phyloP scores from a whole-genome alignment of 139 green algal genomes.

The Nannochloris sp. region DNA sequence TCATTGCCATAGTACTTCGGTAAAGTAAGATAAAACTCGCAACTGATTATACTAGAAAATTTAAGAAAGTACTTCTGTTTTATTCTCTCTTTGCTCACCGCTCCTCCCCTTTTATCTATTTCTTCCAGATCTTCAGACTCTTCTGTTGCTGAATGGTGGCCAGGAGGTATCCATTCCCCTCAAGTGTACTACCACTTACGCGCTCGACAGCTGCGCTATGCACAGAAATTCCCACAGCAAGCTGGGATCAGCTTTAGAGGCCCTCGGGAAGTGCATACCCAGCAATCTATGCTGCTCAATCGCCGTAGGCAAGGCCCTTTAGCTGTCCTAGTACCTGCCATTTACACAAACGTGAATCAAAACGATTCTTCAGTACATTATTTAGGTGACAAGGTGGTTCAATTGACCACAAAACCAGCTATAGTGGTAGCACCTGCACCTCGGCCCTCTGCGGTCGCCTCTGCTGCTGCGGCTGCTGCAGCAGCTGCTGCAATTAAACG shows the following conservation, averaged over 20 bases:
- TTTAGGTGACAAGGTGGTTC: not conserved
- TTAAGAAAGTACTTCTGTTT: too few relatives aligned
- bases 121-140: not conserved
- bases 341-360: not conserved
- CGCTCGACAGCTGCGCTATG: not conserved
- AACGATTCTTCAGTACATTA: not conserved
- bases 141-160: constrained; percentile 5
- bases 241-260: not conserved
- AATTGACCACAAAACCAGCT: not conserved
- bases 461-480: too few relatives aligned
- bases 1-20: not conserved
- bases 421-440: too few relatives aligned
- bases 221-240: not conserved
- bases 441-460: too few relatives aligned
- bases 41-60: not conserved
- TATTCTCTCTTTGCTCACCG: too few relatives aligned
- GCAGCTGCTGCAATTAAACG: too few relatives aligned
- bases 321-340: not conserved
- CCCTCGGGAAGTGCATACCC: not conserved
- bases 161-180: constrained; percentile 1
- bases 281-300: not conserved
- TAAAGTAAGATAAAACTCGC: not conserved
- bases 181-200: not conserved
- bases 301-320: not conserved
- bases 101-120: not conserved